Base-by-base conservation (phyloP, 2,329 filamentous ascomycete species). In the Torrubiella hemipterigena region DNA sequence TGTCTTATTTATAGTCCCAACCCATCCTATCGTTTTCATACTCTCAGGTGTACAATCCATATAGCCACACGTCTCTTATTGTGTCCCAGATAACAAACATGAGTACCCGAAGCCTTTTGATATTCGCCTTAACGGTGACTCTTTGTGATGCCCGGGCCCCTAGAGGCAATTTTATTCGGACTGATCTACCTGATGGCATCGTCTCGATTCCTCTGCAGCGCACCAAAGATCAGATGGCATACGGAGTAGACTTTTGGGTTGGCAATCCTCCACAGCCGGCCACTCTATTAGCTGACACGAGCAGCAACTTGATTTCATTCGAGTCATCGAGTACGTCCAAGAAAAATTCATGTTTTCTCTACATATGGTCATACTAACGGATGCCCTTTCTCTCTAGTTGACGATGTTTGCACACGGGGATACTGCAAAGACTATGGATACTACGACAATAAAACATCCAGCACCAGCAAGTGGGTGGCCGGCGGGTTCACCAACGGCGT, bases 371-470 rank as follows among this genome's bases (percentile, higher is more conserved):
- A n/a, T n/a, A n/a, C n/a, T n/a, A n/a, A n/a, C n/a, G n/a, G n/a
- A n/a, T n/a, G n/a, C n/a, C n/a, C n/a, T n/a, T n/a, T n/a, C n/a
- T n/a, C 8, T 22, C 20, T n/a, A 32, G 30, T 17, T 3, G 23
- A 39, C 16, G 17, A 21, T 13, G 32, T 35, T 21, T 39, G 37
- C 30, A 18, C 34, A 23, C 15, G 26, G n/a, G 37, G 37, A 18
- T 19, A 33, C 12, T 39, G 37, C 21, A 29, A 27, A 6, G 30
- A 23, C 9, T 35, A 31, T 12, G 37, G 35, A 10, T 33, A 30
- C 11, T 39, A 35, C 21, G 27, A 38, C 27, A 39, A 39, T 24
- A 35, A 22, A 7, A 33, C 37, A n/a, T 39, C 37, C 7, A 29
- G 26, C 22, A 39, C 37, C 4, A 12, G 29, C 5, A 27, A 32